Percentiles rank a stretch among this genome's conserved stretches.
Evolutionary conservation across 2,329 filamentous ascomycete genomes (phyloP).

Genomic region (Ophiosphaerella korrae): DNA sequence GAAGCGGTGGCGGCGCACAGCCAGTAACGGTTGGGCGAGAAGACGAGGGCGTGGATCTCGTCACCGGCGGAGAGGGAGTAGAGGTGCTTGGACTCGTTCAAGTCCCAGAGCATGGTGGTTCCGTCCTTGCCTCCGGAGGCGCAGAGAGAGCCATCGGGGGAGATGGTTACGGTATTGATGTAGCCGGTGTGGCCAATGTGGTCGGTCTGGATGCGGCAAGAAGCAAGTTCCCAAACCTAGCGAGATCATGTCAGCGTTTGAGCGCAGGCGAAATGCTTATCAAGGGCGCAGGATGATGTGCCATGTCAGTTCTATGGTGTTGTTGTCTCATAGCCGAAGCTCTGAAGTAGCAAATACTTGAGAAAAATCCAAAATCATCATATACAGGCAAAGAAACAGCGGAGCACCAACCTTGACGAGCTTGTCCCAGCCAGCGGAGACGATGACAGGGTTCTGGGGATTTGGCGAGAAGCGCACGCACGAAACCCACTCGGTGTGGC

Average conservation of each 20-base stretch:
- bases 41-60: conserved; percentile 99
- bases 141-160: conserved; percentile 97
- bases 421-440: conserved; percentile 99
- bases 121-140: conserved; percentile 99
- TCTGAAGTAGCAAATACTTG: conserved; percentile 99
- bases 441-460: conserved; percentile 99
- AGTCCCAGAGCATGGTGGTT: conserved; percentile 99
- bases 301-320: conserved; percentile 80
- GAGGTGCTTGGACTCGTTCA: conserved; percentile 99
- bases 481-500: conserved; percentile 99
- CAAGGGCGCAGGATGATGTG: background rate
- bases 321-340: conserved; percentile 97
- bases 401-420: conserved; percentile 89
- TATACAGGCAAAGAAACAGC: conserved; percentile 53
- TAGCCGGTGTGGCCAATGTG: conserved; percentile 99
- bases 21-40: conserved; percentile 99
- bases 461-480: conserved; percentile 99
- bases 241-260: conserved; percentile 29
- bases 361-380: conserved; percentile 84
- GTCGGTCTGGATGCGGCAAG: conserved; percentile 99
- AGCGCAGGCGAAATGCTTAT: background rate
- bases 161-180: conserved; percentile 99
- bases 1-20: conserved; percentile 96
- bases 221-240: conserved; percentile 98
- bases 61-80: conserved; percentile 99